Evolutionary conservation across 306 rosid genomes (phyloP).

Genomic region (Cucumis cinereus): DNA sequence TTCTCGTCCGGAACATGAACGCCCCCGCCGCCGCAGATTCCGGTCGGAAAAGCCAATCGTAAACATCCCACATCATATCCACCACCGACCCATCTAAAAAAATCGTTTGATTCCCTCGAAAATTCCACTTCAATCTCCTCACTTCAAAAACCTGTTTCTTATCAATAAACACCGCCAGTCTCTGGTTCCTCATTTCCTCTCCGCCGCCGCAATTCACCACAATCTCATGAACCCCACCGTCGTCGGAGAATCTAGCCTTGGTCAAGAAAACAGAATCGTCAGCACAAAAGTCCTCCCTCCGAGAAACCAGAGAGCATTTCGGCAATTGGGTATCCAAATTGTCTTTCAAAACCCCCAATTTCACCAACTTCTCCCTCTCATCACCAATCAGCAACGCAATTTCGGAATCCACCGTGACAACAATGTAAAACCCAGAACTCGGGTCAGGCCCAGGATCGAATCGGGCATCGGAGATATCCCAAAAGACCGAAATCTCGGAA

Average conservation of each 20-base stretch:
- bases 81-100: constrained; percentile 77
- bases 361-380: constrained; percentile 15
- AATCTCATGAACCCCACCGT: constrained; percentile 46
- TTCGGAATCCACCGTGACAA: constrained; percentile 43
- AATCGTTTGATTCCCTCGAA: constrained; percentile 79
- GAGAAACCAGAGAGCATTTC: constrained; percentile 35
- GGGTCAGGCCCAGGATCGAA: constrained; percentile 63
- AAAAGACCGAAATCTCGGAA: constrained; percentile 24
- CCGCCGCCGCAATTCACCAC: constrained; percentile 38
- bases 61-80: constrained; percentile 96
- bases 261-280: constrained; percentile 31
- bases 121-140: constrained; percentile 75
- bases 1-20: constrained; percentile 80
- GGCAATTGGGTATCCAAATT: neutral
- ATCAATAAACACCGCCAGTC: constrained; percentile 42
- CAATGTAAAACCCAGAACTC: constrained; percentile 31
- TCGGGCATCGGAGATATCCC: constrained; percentile 59
- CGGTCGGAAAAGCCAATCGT: constrained; percentile 68
- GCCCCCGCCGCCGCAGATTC: constrained; percentile 38
- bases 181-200: constrained; percentile 18
- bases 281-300: constrained; percentile 42
- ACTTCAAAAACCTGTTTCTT: constrained; percentile 50
- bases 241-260: constrained; percentile 41
- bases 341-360: neutral
- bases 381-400: constrained; percentile 45